Base-by-base conservation (phyloP, 805 yeast genomes). In the Wickerhamiella occidentalis region DNA sequence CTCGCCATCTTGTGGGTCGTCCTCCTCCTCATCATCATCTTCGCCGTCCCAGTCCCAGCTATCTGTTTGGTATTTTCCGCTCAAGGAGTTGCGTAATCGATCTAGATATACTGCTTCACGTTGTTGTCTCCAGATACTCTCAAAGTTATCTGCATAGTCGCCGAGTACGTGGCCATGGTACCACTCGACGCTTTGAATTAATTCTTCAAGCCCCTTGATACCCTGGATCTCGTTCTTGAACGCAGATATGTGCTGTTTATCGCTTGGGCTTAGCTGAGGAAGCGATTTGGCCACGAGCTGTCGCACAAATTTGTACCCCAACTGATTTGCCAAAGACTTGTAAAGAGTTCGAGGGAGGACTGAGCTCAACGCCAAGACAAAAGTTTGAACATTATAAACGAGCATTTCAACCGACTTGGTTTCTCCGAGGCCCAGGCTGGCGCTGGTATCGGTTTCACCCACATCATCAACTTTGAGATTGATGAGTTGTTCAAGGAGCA, bases 11-110 rank as follows among this genome's bases (percentile, higher is more conserved):
- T 49, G 54, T 3, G 52, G 57, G n/a, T n/a, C n/a, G 7, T 51
- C 57, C 9, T 55, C 57, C 13, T 51, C 53, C 15, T 38, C 44
- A 5, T 40, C 44, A 5, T 40, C 44, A 12, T 40, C 56, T 21
- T 56, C 48, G 57, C 59, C 55, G 25, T 55, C 61, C 60, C 59
- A 57, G 18, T 48, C 49, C 5, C 41, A 44, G 13, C 38, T 26
- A 8, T 18, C 25, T 1, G 45, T 12, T 9, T 43, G 38, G 35
- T 44, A 19, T 2, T 46, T 46, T 0, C 49, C 51, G 19, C 26
- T 21, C n/a, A 48, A 50, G 1, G 55, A 6, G 4, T 18, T 21
- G 7, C 60, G 48, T 21, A 57, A 45, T 12, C 41, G 38, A 22
- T 25, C 52, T 12, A 54, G 47, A 28, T 45, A 54, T 11, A 13